Evolutionary conservation across 768 basidiomycete species (phyloP), one percentile per base, ranked within the genome.

Genomic region (Panellus pusillus): DNA sequence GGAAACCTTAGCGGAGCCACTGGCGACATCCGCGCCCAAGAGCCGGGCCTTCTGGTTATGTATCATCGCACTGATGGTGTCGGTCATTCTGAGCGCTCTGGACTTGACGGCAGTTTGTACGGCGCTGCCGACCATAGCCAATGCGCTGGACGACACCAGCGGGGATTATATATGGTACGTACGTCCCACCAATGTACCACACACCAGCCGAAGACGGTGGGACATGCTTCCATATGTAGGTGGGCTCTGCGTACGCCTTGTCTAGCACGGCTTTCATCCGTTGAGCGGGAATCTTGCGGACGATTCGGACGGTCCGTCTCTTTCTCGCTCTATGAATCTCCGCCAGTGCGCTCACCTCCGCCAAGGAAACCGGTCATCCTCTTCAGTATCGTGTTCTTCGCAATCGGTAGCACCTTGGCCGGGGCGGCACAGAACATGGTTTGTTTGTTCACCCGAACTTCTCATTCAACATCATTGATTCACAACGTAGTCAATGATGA

Each of bases 381-480:
- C 2, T 13, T 58, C 1, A 44, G 39, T 15, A 61, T 75, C 12
- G 54, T 56, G 6, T 56, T 72, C 9, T 77, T 76, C 45, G 70
- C 70, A 0, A 37, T 75, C 18, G 78, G 78, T 0, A 74, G 72
- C n/a, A 73, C 70, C 11, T 31, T 80, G 1, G 69, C 67, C 2
- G 79, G 78, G 1, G 69, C 68, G 0, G 68, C 76, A 0, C 69
- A 67, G n/a, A 73, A 42, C 40, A 74, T 79, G 70, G 60, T 61
- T 3, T 4, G 55, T 36, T n/a, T 9, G 3, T 18, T n/a, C n/a
- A 17, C 11, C 24, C 32, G 4, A 9, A 18, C 5, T 32, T 11
- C 13, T 35, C 9, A 18, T 2, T 38, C 12, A 40, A 28, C 6
- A 20, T 11, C 17, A 7, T 14, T 24, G 20, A 12, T 7, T 40